A percentile compares a stretch with the other conserved stretches of the same genome.
These are phyloP conservation scores for Halenospora varia DNA, from an alignment of 495 filamentous ascomycete species.

Conservation along the genomic window DNA sequence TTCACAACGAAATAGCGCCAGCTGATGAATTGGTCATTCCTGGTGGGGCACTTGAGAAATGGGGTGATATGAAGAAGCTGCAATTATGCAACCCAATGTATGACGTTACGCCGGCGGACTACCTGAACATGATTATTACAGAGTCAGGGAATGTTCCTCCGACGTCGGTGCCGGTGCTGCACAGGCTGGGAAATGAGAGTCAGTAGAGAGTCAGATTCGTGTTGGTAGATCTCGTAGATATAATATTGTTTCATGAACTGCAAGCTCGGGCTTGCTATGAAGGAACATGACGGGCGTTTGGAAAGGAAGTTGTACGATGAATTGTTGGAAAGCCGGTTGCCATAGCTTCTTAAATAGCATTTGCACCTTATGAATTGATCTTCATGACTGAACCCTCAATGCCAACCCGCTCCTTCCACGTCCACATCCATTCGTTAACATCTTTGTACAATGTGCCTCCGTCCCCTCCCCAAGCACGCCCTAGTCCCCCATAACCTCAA, in stretches of 20 bases:
- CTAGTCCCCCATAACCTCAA: no score
- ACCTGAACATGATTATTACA: constrained; percentile 83
- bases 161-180: constrained; percentile 67
- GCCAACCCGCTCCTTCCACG: not conserved
- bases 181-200: constrained; percentile 41
- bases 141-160: constrained; percentile 87
- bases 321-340: not conserved
- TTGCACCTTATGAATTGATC: not conserved
- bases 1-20: constrained; percentile 84
- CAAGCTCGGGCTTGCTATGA: not conserved
- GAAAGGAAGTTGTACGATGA: not conserved
- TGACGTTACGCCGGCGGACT: constrained; percentile 89
- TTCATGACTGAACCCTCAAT: not conserved
- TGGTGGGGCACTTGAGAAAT: constrained; percentile 40
- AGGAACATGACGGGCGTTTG: not conserved
- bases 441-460: constrained; percentile 18
- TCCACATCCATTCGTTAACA: not conserved
- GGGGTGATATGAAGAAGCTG: constrained; percentile 58
- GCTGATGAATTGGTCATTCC: constrained; percentile 54
- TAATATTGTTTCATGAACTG: not conserved
- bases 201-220: constrained; percentile 13
- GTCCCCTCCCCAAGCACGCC: not conserved
- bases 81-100: constrained; percentile 84
- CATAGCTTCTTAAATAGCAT: not conserved
- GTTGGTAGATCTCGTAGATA: not conserved